A percentile compares a stretch with the other conserved stretches of the same genome.
These are phyloP conservation scores for Saccharomyces hybrid DNA, from an alignment of 1,139 yeast genomes.

Conservation along the genomic window DNA sequence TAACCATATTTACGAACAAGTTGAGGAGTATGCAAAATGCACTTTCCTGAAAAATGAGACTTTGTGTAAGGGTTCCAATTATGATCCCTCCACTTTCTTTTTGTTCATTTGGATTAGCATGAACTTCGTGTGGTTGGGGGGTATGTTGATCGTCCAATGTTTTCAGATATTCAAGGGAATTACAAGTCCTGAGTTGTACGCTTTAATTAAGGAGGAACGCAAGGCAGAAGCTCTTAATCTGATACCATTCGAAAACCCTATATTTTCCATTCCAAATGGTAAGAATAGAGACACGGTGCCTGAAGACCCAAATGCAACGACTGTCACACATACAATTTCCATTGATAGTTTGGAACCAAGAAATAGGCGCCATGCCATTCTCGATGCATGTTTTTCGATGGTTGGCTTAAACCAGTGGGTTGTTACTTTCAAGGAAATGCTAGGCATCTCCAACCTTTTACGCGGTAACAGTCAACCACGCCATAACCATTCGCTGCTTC, in stretches of 20 bases:
- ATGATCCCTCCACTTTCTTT: conserved; percentile 47
- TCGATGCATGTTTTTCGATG: conserved; percentile 18
- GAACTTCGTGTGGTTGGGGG: conserved; percentile 60
- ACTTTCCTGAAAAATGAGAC: conserved; percentile 44
- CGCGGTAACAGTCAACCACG: conserved; percentile 5
- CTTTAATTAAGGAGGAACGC: conserved; percentile 23
- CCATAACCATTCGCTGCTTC: conserved; percentile 31
- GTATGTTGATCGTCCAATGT: conserved; percentile 57
- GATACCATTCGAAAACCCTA: background rate
- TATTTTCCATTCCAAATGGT: background rate
- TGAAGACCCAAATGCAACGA: conserved; percentile 6
- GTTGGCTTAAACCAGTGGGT: conserved; percentile 33
- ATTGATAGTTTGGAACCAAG: background rate
- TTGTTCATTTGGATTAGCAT: conserved; percentile 49
- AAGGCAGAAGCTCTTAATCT: conserved; percentile 2
- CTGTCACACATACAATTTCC: conserved; percentile 29
- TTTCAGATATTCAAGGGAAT: conserved; percentile 68
- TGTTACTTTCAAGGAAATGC: conserved; percentile 27
- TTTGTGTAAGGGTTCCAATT: conserved; percentile 49
- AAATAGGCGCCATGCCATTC: background rate
- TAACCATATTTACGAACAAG: conserved; percentile 17
- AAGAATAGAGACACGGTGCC: background rate
- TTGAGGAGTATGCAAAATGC: conserved; percentile 26
- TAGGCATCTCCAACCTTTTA: conserved; percentile 15
- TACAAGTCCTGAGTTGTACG: conserved; percentile 61